Evolutionary conservation across 345 rosid species (phyloP), one percentile per base, ranked within the genome.

Genomic region (Kandelia obovata): DNA sequence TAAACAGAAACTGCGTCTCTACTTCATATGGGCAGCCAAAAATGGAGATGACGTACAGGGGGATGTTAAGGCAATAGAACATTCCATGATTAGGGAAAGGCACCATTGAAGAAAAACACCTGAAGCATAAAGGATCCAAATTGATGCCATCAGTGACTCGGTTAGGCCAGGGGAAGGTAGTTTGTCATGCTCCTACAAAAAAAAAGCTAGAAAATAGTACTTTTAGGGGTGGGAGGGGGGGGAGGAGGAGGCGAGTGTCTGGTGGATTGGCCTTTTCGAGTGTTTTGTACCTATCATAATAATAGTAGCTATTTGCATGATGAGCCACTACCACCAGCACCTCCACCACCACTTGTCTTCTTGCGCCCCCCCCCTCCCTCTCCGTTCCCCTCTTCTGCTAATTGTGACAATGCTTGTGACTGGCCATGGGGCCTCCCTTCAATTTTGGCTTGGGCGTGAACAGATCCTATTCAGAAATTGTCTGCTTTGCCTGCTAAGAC

Each of bases 311-410:
- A 25, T 56, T 56, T 25, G 59, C 59, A 56, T 10, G 59, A 25
- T 56, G 49, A 43, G 28, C 59, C 59, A 56, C 30, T 55, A 56
- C 30, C 31, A 56, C 30, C 31, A 25, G 59, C 59, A 11, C 59
- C 59, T 56, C 59, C 59, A 56, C 59, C 59, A 56, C 17, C 59
- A 56, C 28, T 56, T 56, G 59, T 56, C 59, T 56, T 56, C 59
- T 56, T 56, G 58, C 58, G 21, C 21, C 21, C 21, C 21, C 21
- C 21, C 21, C 21, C 21, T 21, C 21, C 21, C 30, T 3, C 30
- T 28, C 30, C 30, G 30, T 21, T 21, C 58, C 15, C 30, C 59
- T 25, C 59, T 25, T 23, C 58, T 23, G 7, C 59, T 56, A 25
- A 25, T 56, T n/a, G 28, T 56, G 59, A 56, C 59, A 56, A 27